Evolutionary conservation across 2,329 filamentous ascomycete species (phyloP), one percentile per base, ranked within the genome.

Genomic region (Curvularia lunata): DNA sequence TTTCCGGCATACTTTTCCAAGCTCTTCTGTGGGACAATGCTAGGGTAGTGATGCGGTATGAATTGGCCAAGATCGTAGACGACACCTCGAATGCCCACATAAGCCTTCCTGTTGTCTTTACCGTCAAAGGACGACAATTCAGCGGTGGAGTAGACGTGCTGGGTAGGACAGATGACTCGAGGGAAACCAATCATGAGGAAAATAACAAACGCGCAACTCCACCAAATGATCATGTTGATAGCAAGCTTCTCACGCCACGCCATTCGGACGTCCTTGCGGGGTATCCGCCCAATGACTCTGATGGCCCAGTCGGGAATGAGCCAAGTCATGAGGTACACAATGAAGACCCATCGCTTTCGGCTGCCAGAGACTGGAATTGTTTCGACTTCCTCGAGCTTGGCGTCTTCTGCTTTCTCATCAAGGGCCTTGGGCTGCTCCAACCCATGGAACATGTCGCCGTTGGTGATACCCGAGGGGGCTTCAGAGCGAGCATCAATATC

Each of bases 201-300:
- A 54, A 90, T 85, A 27, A 91, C 87, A 48, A 91, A 78, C 16
- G 80, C 81, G 79, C 94, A 98, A 74, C 85, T 86, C 56, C 94
- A 81, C 95, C 96, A 99, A 74, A 99, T 99, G 72, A 98, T 85
- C 76, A 99, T 83, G 81, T 99, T 99, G 84, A 99, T 99, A 52
- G 95, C 94, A 58, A 99, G 77, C 83, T 99, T 99, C 77, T 99
- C 95, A 73, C 95, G 86, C 95, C 95, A 99, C 0, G 95, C 95
- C 75, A 90, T 84, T 23, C 93, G 90, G 8, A 99, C 87, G 75
- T 99, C 95, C 74, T 96, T 96, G 60, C 95, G 91, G 58, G 90
- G 85, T 89, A 97, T 97, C 50, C 90, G 85, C 21, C 94, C 94
- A 40, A 96, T 60, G 68, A 83, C 82, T 52, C 87, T 86, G 73